A percentile compares a stretch with the other conserved stretches of the same genome.
These are phyloP conservation scores for Candida frijolesensis DNA, from an alignment of 1,139 yeast species.

Conservation along the genomic window DNA sequence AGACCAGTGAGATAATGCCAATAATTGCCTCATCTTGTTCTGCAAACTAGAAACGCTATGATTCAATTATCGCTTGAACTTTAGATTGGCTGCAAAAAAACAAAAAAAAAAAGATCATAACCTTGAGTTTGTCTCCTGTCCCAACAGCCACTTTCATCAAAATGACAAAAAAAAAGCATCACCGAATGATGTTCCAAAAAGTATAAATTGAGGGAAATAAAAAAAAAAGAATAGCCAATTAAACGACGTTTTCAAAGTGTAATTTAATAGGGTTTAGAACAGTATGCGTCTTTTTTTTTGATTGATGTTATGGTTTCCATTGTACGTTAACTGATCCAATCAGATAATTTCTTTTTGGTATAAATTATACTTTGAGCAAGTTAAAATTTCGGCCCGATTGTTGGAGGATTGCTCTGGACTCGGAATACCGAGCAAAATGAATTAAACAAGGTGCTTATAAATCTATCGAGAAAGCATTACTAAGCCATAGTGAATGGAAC, in stretches of 20 bases:
- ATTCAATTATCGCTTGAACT: no score
- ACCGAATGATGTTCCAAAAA: no score
- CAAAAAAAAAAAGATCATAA: no score
- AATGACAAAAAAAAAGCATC: no score
- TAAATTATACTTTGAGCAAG: background rate
- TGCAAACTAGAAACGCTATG: no score
- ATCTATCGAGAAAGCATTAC: background rate
- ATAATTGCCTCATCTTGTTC: no score
- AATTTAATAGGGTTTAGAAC: no score
- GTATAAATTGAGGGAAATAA: no score
- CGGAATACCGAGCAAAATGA: background rate
- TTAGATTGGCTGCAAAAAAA: no score
- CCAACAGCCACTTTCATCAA: no score
- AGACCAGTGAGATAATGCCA: background rate
- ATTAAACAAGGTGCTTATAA: background rate
- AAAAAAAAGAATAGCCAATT: background rate
- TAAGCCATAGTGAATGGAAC: background rate
- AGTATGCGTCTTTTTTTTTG: background rate
- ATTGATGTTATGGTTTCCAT: background rate
- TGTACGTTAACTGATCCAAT: background rate
- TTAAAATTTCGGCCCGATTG: background rate
- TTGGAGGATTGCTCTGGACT: background rate
- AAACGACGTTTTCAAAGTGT: no score
- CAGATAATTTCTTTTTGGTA: background rate
- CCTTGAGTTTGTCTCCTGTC: no score